phyloP scores from a whole-genome alignment of 768 basidiomycete genomes.

The Psilocybe azurescens region DNA sequence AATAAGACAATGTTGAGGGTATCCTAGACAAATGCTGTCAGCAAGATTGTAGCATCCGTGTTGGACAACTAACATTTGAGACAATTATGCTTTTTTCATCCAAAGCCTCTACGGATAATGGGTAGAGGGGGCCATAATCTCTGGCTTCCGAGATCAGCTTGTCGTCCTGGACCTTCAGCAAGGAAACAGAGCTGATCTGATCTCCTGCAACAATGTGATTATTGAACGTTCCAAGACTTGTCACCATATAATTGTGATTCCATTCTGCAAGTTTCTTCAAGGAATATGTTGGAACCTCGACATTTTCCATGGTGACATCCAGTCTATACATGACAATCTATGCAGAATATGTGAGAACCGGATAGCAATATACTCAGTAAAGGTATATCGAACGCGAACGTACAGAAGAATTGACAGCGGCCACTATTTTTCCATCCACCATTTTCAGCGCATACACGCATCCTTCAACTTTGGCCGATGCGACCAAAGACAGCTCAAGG shows the following conservation, averaged over 20 bases:
- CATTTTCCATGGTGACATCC: slow-evolving; percentile 34
- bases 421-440: slow-evolving; percentile 58
- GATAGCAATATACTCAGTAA: no score
- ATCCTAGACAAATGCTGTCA: slow-evolving; percentile 44
- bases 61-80: slow-evolving; percentile 61
- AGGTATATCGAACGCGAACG: slow-evolving; percentile 26
- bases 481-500: slow-evolving; percentile 42
- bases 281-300: slow-evolving; percentile 33
- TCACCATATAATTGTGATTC: slow-evolving; percentile 85
- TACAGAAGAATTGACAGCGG: slow-evolving; percentile 80
- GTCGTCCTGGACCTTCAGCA: slow-evolving; percentile 55
- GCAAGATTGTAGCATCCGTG: background rate
- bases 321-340: slow-evolving; percentile 56
- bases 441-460: slow-evolving; percentile 70
- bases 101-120: slow-evolving; percentile 65
- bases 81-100: slow-evolving; percentile 65
- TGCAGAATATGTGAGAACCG: background rate
- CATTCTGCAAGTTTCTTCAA: slow-evolving; percentile 60
- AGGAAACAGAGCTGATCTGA: slow-evolving; percentile 77
- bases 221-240: slow-evolving; percentile 61
- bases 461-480: slow-evolving; percentile 57
- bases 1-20: slow-evolving; percentile 73
- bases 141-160: slow-evolving; percentile 62
- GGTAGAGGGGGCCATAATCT: slow-evolving; percentile 81
- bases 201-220: slow-evolving; percentile 76